phyloP scores from a whole-genome alignment of 371 early-diverging fungal species.

The Haplosporangium sp. region DNA sequence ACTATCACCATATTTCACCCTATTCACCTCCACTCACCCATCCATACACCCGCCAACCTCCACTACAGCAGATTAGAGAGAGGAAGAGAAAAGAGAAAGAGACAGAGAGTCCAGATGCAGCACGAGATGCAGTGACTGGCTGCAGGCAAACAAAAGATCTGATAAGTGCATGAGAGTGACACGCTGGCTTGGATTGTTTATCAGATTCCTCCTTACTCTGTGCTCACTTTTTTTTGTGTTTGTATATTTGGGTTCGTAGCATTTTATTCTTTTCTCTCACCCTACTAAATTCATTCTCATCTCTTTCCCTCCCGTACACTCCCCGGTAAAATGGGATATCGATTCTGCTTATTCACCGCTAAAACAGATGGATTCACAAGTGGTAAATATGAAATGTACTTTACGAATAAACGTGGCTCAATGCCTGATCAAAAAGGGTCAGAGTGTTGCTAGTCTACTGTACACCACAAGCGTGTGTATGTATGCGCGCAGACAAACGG shows the following conservation, averaged over 20 bases:
- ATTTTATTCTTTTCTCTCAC: too few species aligned
- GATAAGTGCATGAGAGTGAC: too few species aligned
- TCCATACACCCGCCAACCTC: too few species aligned
- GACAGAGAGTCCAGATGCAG: too few species aligned
- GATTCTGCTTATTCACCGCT: neutral
- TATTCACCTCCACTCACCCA: too few species aligned
- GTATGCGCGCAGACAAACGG: neutral
- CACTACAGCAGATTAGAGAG: too few species aligned
- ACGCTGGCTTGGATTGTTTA: constrained; percentile 11
- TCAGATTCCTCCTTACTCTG: constrained; percentile 12
- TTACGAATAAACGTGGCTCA: neutral
- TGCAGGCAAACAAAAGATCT: neutral
- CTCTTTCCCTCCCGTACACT: neutral
- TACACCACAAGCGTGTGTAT: neutral
- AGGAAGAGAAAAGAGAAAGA: too few species aligned
- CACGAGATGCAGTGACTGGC: neutral
- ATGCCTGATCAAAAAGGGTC: too few species aligned
- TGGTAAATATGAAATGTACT: neutral
- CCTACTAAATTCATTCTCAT: too few species aligned
- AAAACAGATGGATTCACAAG: constrained; percentile 1
- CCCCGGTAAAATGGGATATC: neutral
- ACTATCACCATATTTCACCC: too few species aligned
- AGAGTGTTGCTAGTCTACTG: neutral
- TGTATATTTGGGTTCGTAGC: too few species aligned
- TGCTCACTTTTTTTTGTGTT: neutral